phyloP scores from a whole-genome alignment of 768 basidiomycete genomes.

The Cystobasidium onofrii region DNA sequence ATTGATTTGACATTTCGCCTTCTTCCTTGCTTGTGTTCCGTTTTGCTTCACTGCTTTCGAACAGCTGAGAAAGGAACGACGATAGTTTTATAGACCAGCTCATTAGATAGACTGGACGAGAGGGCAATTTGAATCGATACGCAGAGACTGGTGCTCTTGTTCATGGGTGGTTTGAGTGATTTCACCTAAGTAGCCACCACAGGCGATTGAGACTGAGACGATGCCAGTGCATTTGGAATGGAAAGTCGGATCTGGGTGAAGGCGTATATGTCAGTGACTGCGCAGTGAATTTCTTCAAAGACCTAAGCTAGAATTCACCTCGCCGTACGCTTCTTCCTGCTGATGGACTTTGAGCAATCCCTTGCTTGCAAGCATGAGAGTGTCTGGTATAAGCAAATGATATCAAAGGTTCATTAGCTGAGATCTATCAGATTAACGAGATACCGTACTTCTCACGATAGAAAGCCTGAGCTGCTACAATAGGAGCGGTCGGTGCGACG shows the following conservation, averaged over 20 bases:
- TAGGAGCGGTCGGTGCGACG: constrained; percentile 5
- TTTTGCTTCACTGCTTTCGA: background rate
- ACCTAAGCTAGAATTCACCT: constrained; percentile 4
- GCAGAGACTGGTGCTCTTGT: background rate
- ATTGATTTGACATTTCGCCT: too few relatives aligned
- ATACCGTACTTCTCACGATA: background rate
- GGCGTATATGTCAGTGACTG: background rate
- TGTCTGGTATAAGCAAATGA: background rate
- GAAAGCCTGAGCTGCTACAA: constrained; percentile 21
- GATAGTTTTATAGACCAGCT: background rate
- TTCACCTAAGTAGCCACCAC: background rate
- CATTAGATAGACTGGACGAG: background rate
- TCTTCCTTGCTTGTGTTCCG: too few relatives aligned
- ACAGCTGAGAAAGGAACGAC: background rate
- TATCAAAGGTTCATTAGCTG: background rate
- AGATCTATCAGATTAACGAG: background rate
- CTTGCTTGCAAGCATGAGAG: constrained; percentile 26
- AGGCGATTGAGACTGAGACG: background rate
- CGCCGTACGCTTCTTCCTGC: constrained; percentile 23
- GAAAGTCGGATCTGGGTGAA: background rate
- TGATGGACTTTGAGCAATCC: background rate
- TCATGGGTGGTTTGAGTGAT: background rate
- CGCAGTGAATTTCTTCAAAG: too few relatives aligned
- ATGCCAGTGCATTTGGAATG: background rate
- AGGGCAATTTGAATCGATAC: background rate